These are phyloP conservation scores for Ottelia alismoides DNA, from an alignment of 106 monocot species.

Conservation along the genomic window DNA sequence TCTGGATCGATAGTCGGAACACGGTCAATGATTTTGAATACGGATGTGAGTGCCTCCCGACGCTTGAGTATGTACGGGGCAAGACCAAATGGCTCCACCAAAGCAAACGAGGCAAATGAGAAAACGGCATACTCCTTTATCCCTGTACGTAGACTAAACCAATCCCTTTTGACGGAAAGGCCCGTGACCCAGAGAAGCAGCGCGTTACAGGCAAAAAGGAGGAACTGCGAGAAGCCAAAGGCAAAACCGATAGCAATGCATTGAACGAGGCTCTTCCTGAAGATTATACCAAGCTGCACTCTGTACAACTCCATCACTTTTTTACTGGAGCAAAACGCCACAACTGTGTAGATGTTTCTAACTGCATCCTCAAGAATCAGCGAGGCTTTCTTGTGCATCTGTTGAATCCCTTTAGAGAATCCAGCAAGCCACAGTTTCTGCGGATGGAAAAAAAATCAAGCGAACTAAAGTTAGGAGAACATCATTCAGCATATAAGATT, in stretches of 20 bases:
- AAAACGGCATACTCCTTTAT: conserved; percentile 92
- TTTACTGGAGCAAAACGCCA: conserved; percentile 92
- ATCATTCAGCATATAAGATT: too few species aligned
- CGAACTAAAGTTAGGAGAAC: too few species aligned
- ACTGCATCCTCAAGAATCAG: conserved; percentile 98
- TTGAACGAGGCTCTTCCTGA: conserved; percentile 66
- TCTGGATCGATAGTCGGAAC: conserved; percentile 84
- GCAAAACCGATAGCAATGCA: conserved; percentile 83
- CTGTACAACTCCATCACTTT: conserved; percentile 92
- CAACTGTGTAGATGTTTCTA: conserved; percentile 95
- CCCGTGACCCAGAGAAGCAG: conserved; percentile 86
- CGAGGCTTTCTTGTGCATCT: conserved; percentile 97
- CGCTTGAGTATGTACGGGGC: conserved; percentile 92
- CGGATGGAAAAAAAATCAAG: too few species aligned
- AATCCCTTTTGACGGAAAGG: conserved; percentile 38
- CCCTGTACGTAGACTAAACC: conserved; percentile 34
- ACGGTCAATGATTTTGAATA: conserved; percentile 96
- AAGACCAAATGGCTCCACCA: conserved; percentile 98
- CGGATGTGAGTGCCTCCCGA: conserved; percentile 62
- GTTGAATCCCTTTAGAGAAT: conserved; percentile 93
- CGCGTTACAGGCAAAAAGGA: conserved; percentile 91
- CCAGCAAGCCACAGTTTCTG: conserved; percentile 99
- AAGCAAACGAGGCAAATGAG: conserved; percentile 88
- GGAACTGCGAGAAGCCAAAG: conserved; percentile 91
- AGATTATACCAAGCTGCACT: conserved; percentile 59